A percentile compares a stretch with the other conserved stretches of the same genome.
Evolutionary conservation across 1,139 yeast species (phyloP).

Genomic region (Candida labiduridarum): DNA sequence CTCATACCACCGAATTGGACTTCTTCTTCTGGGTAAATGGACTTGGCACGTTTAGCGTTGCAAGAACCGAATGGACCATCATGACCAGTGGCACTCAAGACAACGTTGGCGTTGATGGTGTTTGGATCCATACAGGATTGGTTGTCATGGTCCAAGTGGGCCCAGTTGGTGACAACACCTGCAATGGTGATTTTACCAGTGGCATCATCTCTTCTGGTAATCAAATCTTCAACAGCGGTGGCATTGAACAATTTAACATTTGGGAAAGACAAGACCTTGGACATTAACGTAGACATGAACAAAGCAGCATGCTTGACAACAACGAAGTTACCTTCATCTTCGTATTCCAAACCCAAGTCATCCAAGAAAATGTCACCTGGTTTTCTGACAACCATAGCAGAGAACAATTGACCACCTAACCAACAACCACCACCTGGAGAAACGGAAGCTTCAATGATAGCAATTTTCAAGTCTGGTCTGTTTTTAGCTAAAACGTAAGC

Average conservation of each 20-base stretch:
- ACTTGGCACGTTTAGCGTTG: conserved; percentile 49
- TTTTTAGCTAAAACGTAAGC: conserved; percentile 73
- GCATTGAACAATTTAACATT: conserved; percentile 80
- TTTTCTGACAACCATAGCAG: conserved; percentile 79
- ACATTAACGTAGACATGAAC: conserved; percentile 71
- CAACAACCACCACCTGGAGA: conserved; percentile 84
- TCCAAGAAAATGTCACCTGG: conserved; percentile 72
- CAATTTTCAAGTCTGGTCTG: conserved; percentile 76
- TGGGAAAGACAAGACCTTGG: conserved; percentile 71
- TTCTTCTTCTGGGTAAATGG: conserved; percentile 34
- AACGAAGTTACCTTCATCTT: conserved; percentile 80
- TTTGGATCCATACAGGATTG: conserved; percentile 87
- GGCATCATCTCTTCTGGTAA: conserved; percentile 62
- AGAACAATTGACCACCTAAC: conserved; percentile 79
- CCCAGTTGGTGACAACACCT: conserved; percentile 86
- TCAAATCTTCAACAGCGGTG: conserved; percentile 79
- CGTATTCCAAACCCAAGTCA: conserved; percentile 66
- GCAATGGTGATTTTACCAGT: conserved; percentile 66
- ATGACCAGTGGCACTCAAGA: conserved; percentile 76
- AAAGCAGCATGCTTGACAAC: conserved; percentile 82
- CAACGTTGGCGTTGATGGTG: conserved; percentile 72
- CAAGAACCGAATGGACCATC: conserved; percentile 90
- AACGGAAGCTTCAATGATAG: conserved; percentile 73
- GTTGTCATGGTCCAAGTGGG: conserved; percentile 74
- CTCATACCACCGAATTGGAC: conserved; percentile 70